Conservation (phyloP, 805 yeast genomes). For the Metschnikowia cubensis region DNA sequence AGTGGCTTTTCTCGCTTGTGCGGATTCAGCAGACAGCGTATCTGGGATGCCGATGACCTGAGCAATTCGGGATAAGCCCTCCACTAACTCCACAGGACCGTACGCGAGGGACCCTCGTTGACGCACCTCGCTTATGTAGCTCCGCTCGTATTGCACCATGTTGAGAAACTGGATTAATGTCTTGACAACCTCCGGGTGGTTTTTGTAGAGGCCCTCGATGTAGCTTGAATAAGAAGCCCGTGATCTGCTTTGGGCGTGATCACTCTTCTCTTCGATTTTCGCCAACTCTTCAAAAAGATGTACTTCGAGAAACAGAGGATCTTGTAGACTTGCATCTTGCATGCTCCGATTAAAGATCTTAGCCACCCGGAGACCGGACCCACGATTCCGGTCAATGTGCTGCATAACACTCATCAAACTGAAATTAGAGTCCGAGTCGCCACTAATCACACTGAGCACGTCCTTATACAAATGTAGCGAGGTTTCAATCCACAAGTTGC, state of each 20-base stretch:
- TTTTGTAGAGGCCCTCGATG: constrained; percentile 9
- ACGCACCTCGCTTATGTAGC: constrained; percentile 6
- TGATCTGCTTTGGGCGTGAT: neutral
- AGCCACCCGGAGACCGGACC: constrained; percentile 22
- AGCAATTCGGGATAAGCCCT: constrained; percentile 13
- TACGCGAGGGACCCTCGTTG: constrained; percentile 6
- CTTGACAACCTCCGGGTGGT: constrained; percentile 8
- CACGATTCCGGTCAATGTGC: constrained; percentile 23
- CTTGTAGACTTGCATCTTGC: neutral
- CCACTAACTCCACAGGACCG: constrained; percentile 11
- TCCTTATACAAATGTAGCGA: constrained; percentile 13
- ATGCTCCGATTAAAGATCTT: constrained; percentile 25
- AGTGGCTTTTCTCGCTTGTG: constrained; percentile 6
- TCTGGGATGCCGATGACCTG: constrained; percentile 7
- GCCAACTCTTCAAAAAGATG: constrained; percentile 12
- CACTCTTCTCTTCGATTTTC: neutral
- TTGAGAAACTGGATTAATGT: constrained; percentile 12
- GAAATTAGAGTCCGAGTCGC: constrained; percentile 31
- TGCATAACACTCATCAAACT: constrained; percentile 27
- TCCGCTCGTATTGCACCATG: constrained; percentile 13
- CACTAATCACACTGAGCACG: constrained; percentile 17
- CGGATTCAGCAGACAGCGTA: constrained; percentile 1
- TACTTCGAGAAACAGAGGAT: constrained; percentile 11
- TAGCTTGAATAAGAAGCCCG: neutral
- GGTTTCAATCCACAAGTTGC: constrained; percentile 16